These are phyloP conservation scores for Ceratobasidium theobromae DNA, from an alignment of 1,284 basidiomycete genomes.

Conservation along the genomic window DNA sequence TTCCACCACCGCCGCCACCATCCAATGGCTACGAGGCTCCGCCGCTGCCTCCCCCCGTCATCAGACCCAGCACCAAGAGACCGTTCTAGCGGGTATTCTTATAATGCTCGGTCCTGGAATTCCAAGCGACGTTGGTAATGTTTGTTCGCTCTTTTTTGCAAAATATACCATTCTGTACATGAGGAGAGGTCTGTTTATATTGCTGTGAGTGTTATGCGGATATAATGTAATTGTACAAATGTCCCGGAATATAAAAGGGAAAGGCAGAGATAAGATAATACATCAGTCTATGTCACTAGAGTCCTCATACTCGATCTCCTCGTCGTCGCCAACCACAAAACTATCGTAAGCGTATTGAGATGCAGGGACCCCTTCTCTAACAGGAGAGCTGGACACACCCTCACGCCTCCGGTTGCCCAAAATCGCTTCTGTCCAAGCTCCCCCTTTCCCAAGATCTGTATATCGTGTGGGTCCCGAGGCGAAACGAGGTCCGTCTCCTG, in stretches of 20 bases:
- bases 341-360: slow-evolving; percentile 71
- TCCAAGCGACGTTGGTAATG: background rate
- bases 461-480: slow-evolving; percentile 51
- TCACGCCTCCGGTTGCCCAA: slow-evolving; percentile 9
- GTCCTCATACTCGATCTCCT: slow-evolving; percentile 43
- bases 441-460: slow-evolving; percentile 43
- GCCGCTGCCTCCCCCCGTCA: slow-evolving; percentile 12
- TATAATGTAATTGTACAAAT: background rate
- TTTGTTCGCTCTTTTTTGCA: background rate
- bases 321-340: slow-evolving; percentile 76
- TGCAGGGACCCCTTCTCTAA: slow-evolving; percentile 48
- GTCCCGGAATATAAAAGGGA: background rate
- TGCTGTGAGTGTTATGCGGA: background rate
- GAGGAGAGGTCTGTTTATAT: background rate
- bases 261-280: background rate
- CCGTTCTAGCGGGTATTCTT: background rate
- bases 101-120: background rate
- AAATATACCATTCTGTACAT: no score
- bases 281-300: slow-evolving; percentile 16
- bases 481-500: slow-evolving; percentile 56
- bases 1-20: slow-evolving; percentile 37
- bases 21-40: slow-evolving; percentile 30
- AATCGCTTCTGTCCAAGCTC: background rate
- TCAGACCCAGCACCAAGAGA: background rate
- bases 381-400: slow-evolving; percentile 51